Conservation (phyloP, 2,329 filamentous ascomycete species). For the Lachnellula willkommii region DNA sequence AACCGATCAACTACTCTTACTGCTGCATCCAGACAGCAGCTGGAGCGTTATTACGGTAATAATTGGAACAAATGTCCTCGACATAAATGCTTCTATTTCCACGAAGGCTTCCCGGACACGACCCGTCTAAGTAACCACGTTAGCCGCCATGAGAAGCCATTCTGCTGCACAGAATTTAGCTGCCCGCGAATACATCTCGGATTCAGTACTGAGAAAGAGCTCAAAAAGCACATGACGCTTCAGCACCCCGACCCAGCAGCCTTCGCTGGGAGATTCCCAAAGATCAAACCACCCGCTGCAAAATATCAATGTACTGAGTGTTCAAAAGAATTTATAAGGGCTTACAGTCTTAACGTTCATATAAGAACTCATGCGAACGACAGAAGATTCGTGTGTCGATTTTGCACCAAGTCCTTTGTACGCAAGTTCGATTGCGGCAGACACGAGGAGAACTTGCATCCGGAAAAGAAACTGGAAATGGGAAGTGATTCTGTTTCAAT, state of each 20-base stretch:
- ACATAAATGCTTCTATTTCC: conserved; percentile 37
- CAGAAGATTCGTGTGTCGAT: not conserved
- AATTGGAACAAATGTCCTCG: conserved; percentile 36
- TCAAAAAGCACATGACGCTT: conserved; percentile 26
- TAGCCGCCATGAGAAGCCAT: conserved; percentile 34
- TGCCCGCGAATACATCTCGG: conserved; percentile 31
- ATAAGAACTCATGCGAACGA: not conserved
- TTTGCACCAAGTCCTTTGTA: not conserved
- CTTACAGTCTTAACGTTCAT: not conserved
- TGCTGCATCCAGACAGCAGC: not conserved
- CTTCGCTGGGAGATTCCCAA: not conserved
- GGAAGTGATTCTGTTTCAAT: not conserved
- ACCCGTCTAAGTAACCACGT: conserved; percentile 33
- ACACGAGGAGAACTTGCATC: not conserved
- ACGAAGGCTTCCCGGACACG: conserved; percentile 34
- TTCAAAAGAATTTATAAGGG: not conserved
- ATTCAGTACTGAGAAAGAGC: conserved; percentile 31
- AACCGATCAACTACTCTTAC: not conserved
- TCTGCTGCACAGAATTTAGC: conserved; percentile 31
- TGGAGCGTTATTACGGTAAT: conserved; percentile 30
- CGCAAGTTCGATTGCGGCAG: not conserved
- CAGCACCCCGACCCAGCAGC: conserved; percentile 6
- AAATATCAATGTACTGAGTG: not conserved
- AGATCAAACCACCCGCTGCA: not conserved
- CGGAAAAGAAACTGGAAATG: not conserved